Base-by-base conservation (phyloP, 2,329 filamentous ascomycete species). In the Sporothrix humicola region DNA sequence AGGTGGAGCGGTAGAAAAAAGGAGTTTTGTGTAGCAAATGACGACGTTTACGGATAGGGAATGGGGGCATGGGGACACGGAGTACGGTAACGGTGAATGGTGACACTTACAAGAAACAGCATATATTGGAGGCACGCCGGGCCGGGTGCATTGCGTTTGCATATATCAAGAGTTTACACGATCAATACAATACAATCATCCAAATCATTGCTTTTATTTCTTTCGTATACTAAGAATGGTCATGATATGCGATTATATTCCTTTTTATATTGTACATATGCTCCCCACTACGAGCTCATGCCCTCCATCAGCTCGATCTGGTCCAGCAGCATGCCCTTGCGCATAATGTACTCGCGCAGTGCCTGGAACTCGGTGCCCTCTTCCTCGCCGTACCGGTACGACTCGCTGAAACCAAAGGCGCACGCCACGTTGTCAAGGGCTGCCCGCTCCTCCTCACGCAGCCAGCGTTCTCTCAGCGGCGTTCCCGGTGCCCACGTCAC, bases 331-430 rank as follows among this genome's bases (percentile, higher is more conserved):
- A 98, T 98, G 42, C 93, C 92, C 79, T 92, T 91, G 79, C 92
- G 87, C 52, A 93, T 89, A 78, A 94, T 90, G 83, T 94, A 96
- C 83, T 98, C 93, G 77, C 91, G 89, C 76, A 99, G 84, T 46
- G 88, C 89, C 78, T 97, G 92, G 93, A 96, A 99, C 76, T 98
- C 95, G 71, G 90, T 87, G 0, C 96, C 95, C 77, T 94, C 92
- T 83, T 99, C 96, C 80, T 98, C 94, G 0, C 96, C 96, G 79
- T 93, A 88, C 80, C 91, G 90, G 84, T 89, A 91, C 42, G 85
- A 82, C 80, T 97, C 93, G 78, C 92, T 91, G 83, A 98, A 99
- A 0, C 96, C 96, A 93, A 96, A 99, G 0, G 93, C 92, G 76
- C 91, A 89, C 0, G 95, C 94, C 73, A 99, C 89, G 79, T 89